Evolutionary conservation across 768 basidiomycete genomes (phyloP).

Genomic region (Rhizopogon roseolus): DNA sequence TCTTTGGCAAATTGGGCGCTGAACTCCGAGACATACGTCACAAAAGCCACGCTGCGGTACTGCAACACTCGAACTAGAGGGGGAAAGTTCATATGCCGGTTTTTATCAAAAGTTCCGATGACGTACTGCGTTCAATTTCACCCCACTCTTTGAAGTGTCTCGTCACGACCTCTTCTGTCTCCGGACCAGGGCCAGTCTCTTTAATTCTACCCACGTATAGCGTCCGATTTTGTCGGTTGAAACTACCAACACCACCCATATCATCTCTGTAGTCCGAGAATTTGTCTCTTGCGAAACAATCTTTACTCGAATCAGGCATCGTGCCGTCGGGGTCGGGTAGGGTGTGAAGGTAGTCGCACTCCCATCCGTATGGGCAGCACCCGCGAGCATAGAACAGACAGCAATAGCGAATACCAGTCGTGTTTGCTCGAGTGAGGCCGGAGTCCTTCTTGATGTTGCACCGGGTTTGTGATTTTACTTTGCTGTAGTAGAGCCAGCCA

Average conservation of each 20-base stretch:
- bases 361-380: constrained; percentile 97
- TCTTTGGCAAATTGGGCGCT: constrained; percentile 96
- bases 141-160: constrained; percentile 98
- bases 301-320: constrained; percentile 88
- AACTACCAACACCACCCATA: constrained; percentile 99
- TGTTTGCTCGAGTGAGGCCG: constrained; percentile 93
- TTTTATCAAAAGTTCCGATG: neutral
- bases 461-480: constrained; percentile 90
- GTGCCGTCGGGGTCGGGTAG: constrained; percentile 68
- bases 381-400: constrained; percentile 96
- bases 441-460: constrained; percentile 86
- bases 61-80: constrained; percentile 81
- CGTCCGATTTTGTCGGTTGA: constrained; percentile 90
- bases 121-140: constrained; percentile 84
- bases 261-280: constrained; percentile 97
- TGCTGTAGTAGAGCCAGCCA: constrained; percentile 41
- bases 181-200: constrained; percentile 81
- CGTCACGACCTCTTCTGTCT: constrained; percentile 87
- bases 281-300: constrained; percentile 96
- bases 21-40: constrained; percentile 85
- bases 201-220: constrained; percentile 93
- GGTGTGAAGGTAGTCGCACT: constrained; percentile 93
- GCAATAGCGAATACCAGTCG: constrained; percentile 85
- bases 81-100: constrained; percentile 3
- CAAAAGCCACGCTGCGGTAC: constrained; percentile 94